These are phyloP conservation scores for Stereocaulon alpinum DNA, from an alignment of 495 filamentous ascomycete genomes.

Conservation along the genomic window DNA sequence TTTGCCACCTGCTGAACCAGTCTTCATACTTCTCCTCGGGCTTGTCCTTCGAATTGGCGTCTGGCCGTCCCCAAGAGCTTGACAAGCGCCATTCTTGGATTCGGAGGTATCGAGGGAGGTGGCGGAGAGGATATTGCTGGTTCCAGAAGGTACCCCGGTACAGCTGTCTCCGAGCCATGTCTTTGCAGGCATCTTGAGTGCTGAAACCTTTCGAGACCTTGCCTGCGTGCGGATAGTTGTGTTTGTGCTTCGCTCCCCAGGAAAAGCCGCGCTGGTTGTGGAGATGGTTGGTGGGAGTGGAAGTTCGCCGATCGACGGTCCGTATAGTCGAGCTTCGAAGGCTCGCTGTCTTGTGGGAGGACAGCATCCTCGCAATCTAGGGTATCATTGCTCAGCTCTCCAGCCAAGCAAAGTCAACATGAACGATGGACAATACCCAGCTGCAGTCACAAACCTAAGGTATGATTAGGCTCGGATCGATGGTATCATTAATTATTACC, in stretches of 20 bases:
- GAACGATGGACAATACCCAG: background rate
- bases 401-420: background rate
- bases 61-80: conserved; percentile 14
- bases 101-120: conserved; percentile 7
- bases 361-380: conserved; percentile 11
- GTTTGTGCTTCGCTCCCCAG: conserved; percentile 12
- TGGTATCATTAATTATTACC: too few species aligned
- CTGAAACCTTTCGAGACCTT: conserved; percentile 14
- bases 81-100: conserved; percentile 11
- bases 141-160: conserved; percentile 9
- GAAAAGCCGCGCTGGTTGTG: conserved; percentile 8
- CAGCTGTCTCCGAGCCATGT: conserved; percentile 3
- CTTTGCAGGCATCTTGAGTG: background rate
- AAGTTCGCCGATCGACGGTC: background rate
- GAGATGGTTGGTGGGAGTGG: background rate
- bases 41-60: background rate
- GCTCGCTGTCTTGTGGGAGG: conserved; percentile 6
- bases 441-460: background rate
- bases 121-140: conserved; percentile 1
- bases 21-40: conserved; percentile 1
- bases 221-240: background rate
- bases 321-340: conserved; percentile 4
- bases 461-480: too few species aligned
- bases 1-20: conserved; percentile 18
- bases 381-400: background rate